A percentile compares a stretch with the other conserved stretches of the same genome.
These are phyloP conservation scores for Trichomonas tenax DNA, from an alignment of 208 protist genomes.

Conservation along the genomic window DNA sequence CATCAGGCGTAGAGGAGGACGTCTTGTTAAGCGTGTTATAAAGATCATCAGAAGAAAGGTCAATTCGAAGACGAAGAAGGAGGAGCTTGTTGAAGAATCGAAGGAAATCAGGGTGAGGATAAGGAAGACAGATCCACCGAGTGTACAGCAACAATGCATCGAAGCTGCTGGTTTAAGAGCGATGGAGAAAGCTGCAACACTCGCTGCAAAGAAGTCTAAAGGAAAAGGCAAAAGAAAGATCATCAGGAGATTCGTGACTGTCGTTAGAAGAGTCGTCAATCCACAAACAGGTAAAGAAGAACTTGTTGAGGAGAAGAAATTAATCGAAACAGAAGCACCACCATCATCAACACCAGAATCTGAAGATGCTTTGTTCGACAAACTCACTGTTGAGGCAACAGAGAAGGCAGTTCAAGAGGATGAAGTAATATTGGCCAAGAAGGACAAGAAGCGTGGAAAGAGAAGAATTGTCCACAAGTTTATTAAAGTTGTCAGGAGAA, in stretches of 20 bases:
- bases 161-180: not conserved
- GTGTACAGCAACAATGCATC: not conserved
- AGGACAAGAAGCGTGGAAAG: not conserved
- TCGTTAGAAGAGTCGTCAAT: not conserved
- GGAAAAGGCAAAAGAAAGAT: not conserved
- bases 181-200: not conserved
- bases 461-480: not conserved
- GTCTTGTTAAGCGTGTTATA: not conserved
- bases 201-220: not conserved
- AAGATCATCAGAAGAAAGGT: not conserved
- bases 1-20: not conserved
- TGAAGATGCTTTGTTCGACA: not conserved
- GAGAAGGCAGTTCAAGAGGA: not conserved
- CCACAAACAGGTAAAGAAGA: not conserved
- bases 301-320: not conserved
- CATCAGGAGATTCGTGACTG: not conserved
- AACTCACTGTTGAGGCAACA: not conserved
- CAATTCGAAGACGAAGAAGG: not conserved
- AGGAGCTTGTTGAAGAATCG: not conserved
- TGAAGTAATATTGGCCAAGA: not conserved
- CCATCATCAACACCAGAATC: not conserved
- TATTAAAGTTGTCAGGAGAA: not conserved
- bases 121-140: not conserved
- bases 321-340: not conserved
- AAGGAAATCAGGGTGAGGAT: not conserved